Evolutionary conservation across 1,284 basidiomycete species (phyloP), one percentile per base, ranked within the genome.

Genomic region (Cryptococcus sp.): DNA sequence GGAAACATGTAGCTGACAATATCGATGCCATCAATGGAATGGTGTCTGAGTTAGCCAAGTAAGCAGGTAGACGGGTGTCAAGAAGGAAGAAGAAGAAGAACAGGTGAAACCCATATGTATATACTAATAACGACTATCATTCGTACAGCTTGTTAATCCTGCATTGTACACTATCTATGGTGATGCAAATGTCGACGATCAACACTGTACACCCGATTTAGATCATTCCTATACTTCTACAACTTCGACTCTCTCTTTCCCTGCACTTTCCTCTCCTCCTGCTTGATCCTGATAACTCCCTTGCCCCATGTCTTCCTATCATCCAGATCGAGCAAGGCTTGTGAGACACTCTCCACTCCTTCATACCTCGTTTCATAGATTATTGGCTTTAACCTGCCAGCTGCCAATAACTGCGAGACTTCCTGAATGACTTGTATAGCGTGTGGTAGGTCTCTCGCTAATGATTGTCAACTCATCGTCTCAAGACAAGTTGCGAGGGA

Each of bases 281-380:
- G 77, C 55, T 80, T 80, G 37, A 98, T 76, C 41, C 81, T 80
- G 1, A 91, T 83, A 23, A 95, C 80, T 0, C 83, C 89, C 74
- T 98, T 98, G 1, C 94, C 95, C 89, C 90, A 98, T 2, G 92
- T 95, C 78, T 90, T 85, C 57, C 95, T 80, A 52, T 81, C 80
- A 67, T 91, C 80, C 34, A 83, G 67, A 61, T 80, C 81, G 45
- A 69, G 62, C 49, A 83, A 61, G 1, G 79, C 82, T 45, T 73
- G 60, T 0, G 78, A 86, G 10, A 98, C 78, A 4, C 83, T 83
- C 36, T 79, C 79, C 10, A 98, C 79, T 0, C 90, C 94, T 56
- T 79, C 77, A 76, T 86, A 96, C 2, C 87, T 71, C 52, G 85
- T 81, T 8, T 84, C 79, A 68, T 89, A 97, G 5, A 86, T 80